Base-by-base conservation (phyloP, 164 flowering plant genomes). In the Kingdonia uniflora region DNA sequence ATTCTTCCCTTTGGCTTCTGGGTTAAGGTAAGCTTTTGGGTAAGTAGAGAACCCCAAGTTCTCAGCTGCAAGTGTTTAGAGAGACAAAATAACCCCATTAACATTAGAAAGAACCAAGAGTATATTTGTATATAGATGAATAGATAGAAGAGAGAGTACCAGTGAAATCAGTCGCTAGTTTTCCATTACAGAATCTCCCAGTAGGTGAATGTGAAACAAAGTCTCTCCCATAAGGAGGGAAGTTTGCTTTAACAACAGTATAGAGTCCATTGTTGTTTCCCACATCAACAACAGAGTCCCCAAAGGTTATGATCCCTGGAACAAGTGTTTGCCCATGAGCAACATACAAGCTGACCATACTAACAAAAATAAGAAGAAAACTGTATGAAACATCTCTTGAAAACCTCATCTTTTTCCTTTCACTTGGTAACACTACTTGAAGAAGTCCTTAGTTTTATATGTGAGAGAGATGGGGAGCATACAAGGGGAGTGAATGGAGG, bases 211-310 rank as follows among this genome's bases (percentile, higher is more conserved):
- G 94, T n/a, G 66, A 63, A 19, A 72, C 74, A 52, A 84, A 92
- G 65, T 88, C 95, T 71, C 99, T 71, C 21, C 99, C 99, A 58
- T 92, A 86, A 59, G 99, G 99, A 57, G 72, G 91, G 58, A 92
- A 92, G 70, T 85, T 77, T 6, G 96, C 82, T 63, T 78, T 92
- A 57, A 92, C 66, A 2, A 84, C 33, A 6, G 98, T 87, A 14
- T 2, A 20, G 11, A 76, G 79, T 12, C 75, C 19, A 64, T 92
- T 92, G 70, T 92, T 92, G 74, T 92, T 92, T 35, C 96, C 96
- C 15, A 61, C 82, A 67, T 91, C 98, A 54, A 75, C 85, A 2
- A 84, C 77, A 0, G 96, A 87, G 75, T 91, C 98, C 15, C 96
- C 98, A 65, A 87, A 85, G 47, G 84, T 84, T 61, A 56, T 60